A percentile compares a stretch with the other conserved stretches of the same genome.
phyloP scores from a whole-genome alignment of 2,329 filamentous ascomycete species.

The Macrophomina pseudophaseolina region DNA sequence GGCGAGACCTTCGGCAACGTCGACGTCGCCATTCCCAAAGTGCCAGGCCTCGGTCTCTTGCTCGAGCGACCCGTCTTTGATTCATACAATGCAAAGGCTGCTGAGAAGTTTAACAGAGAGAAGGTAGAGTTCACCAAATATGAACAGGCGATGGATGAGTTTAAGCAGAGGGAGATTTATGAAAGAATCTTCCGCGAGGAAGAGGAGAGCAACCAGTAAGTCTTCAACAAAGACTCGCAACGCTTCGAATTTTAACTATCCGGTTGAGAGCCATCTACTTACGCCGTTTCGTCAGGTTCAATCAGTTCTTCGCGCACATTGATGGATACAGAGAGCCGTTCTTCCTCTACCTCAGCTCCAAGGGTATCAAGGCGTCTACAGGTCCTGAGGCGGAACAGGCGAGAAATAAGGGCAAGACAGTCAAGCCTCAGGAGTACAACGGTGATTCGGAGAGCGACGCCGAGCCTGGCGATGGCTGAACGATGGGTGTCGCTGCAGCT shows the following conservation, averaged over 20 bases:
- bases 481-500: background rate
- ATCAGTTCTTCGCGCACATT: conserved; percentile 56
- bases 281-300: conserved; percentile 43
- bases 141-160: conserved; percentile 78
- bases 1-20: conserved; percentile 71
- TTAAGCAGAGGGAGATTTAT: conserved; percentile 93
- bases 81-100: conserved; percentile 78
- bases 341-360: conserved; percentile 57
- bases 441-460: conserved; percentile 20
- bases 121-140: conserved; percentile 80
- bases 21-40: conserved; percentile 89
- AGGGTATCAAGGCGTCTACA: conserved; percentile 51
- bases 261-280: background rate
- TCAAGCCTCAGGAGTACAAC: conserved; percentile 14
- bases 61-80: conserved; percentile 93
- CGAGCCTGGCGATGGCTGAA: conserved; percentile 23
- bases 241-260: background rate
- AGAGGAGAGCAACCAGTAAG: conserved; percentile 83
- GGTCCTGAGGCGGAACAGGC: conserved; percentile 16
- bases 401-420: conserved; percentile 4
- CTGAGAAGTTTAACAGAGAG: conserved; percentile 66
- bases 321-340: conserved; percentile 56
- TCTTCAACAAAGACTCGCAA: conserved; percentile 33
- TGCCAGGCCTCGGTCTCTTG: conserved; percentile 83
- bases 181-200: conserved; percentile 89